Base-by-base conservation (phyloP, 331 rosid species). In the Quercus tomentella region DNA sequence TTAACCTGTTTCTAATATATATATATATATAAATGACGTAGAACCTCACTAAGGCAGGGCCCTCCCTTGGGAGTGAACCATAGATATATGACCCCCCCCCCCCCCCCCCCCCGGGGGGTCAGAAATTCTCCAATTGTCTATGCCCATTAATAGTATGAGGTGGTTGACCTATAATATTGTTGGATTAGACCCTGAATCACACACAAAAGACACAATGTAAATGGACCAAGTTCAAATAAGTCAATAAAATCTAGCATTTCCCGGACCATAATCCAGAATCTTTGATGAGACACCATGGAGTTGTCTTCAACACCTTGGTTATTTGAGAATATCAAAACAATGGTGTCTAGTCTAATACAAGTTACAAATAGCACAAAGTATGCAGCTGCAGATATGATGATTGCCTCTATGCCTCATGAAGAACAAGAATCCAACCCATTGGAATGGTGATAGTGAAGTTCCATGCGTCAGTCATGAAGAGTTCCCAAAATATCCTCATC, bases 401-500 rank as follows among this genome's bases (percentile, higher is more conserved):
- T 57, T 26, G 71, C 71, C 55, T 14, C 55, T 41, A 9, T 49
- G 55, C 55, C 15, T 55, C 18, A 33, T 56, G 77, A 22, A 10
- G 67, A 73, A n/a, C 4, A 20, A 61, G 14, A 28, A 75, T 35
- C 31, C 51, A 2, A 23, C 11, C 56, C 58, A 23, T 74, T 75
- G 37, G 52, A 45, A 17, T 58, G 49, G 4, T 76, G 60, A 15
- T 17, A 8, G 60, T 25, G 45, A 20, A 76, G 4, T 16, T 15
- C 28, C 21, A 81, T 4, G 74, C 51, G 4, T 72, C 25, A 84
- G 6, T 84, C 84, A 31, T 65, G 81, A 22, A 80, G 87, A 37
- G 66, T 84, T 71, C 82, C 84, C 76, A 76, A 56, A 35, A 84
- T 72, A 57, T 84, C 87, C 8, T 80, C 87, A 65, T 84, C 87